Percentiles rank a stretch among this genome's conserved stretches.
Evolutionary conservation across 2,329 filamentous ascomycete species (phyloP).

Genomic region (Pseudogymnoascus sp.): DNA sequence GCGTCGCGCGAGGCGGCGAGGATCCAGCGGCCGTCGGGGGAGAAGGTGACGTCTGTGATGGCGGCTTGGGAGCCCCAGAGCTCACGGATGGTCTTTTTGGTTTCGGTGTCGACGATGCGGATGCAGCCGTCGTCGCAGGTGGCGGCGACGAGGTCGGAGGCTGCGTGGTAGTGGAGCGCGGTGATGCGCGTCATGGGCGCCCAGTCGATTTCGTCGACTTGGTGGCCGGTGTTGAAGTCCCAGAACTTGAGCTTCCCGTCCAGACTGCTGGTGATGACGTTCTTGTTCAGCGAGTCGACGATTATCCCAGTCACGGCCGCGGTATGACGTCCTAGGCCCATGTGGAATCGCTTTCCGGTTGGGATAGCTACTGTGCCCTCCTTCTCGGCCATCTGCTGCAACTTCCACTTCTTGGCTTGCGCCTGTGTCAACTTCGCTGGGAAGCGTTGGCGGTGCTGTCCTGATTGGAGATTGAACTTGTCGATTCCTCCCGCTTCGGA

Average conservation of each 20-base stretch:
- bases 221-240: conserved; percentile 79
- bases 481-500: conserved; percentile 78
- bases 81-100: conserved; percentile 84
- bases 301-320: conserved; percentile 78
- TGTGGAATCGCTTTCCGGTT: conserved; percentile 20
- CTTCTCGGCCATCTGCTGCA: conserved; percentile 46
- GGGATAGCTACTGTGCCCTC: conserved; percentile 20
- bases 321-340: conserved; percentile 64
- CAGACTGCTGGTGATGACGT: conserved; percentile 75
- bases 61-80: conserved; percentile 72
- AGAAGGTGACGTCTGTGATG: conserved; percentile 82
- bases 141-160: conserved; percentile 79
- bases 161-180: conserved; percentile 70
- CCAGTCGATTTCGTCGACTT: conserved; percentile 79
- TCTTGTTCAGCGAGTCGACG: conserved; percentile 83
- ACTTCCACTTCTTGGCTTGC: conserved; percentile 69
- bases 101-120: conserved; percentile 83
- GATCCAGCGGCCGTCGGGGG: conserved; percentile 88
- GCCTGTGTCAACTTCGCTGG: conserved; percentile 70
- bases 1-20: conserved; percentile 78
- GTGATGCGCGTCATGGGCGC: conserved; percentile 68
- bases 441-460: conserved; percentile 78
- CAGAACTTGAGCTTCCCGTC: conserved; percentile 97
- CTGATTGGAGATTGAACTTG: conserved; percentile 96
- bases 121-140: conserved; percentile 85